Evolutionary conservation across 805 yeast genomes (phyloP), one percentile per base, ranked within the genome.

Genomic region (Suhomyces sp.): DNA sequence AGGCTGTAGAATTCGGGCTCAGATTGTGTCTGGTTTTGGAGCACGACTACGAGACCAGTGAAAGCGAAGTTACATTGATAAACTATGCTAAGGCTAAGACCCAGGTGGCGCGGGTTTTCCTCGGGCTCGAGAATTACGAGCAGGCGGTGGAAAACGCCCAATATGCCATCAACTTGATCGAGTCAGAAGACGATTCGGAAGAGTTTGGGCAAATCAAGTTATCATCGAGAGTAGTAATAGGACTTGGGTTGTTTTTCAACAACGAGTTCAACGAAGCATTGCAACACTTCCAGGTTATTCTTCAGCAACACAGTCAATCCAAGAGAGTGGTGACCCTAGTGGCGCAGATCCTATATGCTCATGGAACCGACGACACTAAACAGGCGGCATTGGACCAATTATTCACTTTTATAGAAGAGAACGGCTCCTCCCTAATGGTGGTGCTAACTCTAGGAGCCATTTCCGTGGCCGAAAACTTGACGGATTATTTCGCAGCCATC

Each of bases 351-450:
- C 73, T 94, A 47, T 87, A 86, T 71, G 89, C 89, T 2, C 81
- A 81, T 51, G 87, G 83, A n/a, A 80, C 83, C 0, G 83, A 80
- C n/a, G 94, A 87, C 4, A 83, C 94, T 1, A 85, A 83, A 53
- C 86, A 84, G 56, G 92, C 91, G 1, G 97, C 97, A 0, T 62
- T 88, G 45, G 97, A 91, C 59, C 96, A 90, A 65, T 68, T 93
- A 43, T 86, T 87, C 58, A 76, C 79, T 21, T 82, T 78, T 59
- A 81, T 91, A 40, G 85, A 80, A 53, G 73, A 70, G 3, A 67
- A 79, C 51, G 97, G 96, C 0, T 75, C 87, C 1, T 82, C 91
- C 2, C 68, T 89, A 44, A 61, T 82, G 21, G 82, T 88, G 1
- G 85, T 89, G 0, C 67, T 92, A 53, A 81, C 90, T 1, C 73